A percentile compares a stretch with the other conserved stretches of the same genome.
phyloP scores from a whole-genome alignment of 495 filamentous ascomycete genomes.

The Lichina pygmaea region DNA sequence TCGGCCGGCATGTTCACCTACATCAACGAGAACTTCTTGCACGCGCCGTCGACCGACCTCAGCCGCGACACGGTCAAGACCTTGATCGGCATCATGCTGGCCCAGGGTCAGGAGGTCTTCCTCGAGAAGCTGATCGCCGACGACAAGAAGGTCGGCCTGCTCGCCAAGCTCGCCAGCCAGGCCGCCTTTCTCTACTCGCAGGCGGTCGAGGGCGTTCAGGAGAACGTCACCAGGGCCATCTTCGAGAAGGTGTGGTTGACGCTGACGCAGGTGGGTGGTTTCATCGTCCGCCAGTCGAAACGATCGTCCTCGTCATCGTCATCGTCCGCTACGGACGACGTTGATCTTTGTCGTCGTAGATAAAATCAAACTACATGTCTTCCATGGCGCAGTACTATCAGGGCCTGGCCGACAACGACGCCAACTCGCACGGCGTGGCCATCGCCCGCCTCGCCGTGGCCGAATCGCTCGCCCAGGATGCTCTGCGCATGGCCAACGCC shows the following conservation, averaged over 20 bases:
- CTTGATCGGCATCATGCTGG: conserved; percentile 73
- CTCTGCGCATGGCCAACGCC: conserved; percentile 43
- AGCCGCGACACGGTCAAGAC: conserved; percentile 90
- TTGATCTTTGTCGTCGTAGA: conserved; percentile 12
- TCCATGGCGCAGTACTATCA: conserved; percentile 87
- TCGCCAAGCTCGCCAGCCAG: conserved; percentile 83
- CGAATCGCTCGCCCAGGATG: conserved; percentile 46
- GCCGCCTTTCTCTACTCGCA: conserved; percentile 70
- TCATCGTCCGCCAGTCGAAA: not conserved
- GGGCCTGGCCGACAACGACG: conserved; percentile 72
- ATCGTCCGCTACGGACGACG: not conserved
- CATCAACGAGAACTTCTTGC: conserved; percentile 97
- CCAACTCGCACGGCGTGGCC: conserved; percentile 62
- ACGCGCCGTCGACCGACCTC: conserved; percentile 82
- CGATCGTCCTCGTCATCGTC: not conserved
- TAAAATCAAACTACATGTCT: conserved; percentile 62
- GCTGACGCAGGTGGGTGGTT: conserved; percentile 37
- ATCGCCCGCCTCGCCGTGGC: conserved; percentile 64
- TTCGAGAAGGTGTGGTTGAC: conserved; percentile 93
- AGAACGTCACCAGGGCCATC: conserved; percentile 70
- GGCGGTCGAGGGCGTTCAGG: conserved; percentile 67
- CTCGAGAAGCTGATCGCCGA: conserved; percentile 88
- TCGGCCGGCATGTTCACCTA: conserved; percentile 98
- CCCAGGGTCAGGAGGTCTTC: conserved; percentile 90
- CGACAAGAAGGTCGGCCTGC: conserved; percentile 70